These are phyloP conservation scores for Aspergillus ellipticus DNA, from an alignment of 495 filamentous ascomycete genomes.

Conservation along the genomic window DNA sequence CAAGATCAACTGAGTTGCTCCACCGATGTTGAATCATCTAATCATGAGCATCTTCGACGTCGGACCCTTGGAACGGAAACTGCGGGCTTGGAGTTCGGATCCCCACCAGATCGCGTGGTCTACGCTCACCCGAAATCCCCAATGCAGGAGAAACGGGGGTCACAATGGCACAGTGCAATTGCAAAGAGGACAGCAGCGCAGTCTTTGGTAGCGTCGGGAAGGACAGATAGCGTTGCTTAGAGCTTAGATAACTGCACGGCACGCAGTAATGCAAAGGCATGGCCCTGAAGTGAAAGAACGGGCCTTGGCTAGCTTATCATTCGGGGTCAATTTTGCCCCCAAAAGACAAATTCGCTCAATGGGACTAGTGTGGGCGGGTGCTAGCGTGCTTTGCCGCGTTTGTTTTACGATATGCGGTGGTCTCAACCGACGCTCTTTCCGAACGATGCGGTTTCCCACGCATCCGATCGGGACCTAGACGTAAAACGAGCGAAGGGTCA, in stretches of 20 bases:
- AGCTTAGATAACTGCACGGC: neutral
- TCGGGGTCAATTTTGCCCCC: neutral
- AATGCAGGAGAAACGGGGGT: neutral
- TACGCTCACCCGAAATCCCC: neutral
- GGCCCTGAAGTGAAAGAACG: neutral
- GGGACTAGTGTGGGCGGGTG: neutral
- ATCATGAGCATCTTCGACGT: neutral
- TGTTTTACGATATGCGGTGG: neutral
- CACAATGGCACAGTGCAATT: neutral
- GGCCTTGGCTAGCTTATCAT: neutral
- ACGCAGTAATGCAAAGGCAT: neutral
- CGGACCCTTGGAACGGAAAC: neutral
- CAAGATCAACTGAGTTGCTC: neutral
- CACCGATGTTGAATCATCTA: neutral
- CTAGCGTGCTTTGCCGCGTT: neutral
- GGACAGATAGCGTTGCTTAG: neutral
- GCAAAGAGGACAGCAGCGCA: neutral
- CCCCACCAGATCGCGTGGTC: neutral
- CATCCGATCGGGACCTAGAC: too few relatives aligned
- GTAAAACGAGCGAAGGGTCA: neutral
- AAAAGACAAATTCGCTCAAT: too few relatives aligned
- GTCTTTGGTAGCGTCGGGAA: neutral
- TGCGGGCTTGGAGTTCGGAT: neutral
- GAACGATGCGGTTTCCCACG: neutral
- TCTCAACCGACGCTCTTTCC: neutral